Base-by-base conservation (phyloP, 768 basidiomycete species). In the Sarcodon sp. region DNA sequence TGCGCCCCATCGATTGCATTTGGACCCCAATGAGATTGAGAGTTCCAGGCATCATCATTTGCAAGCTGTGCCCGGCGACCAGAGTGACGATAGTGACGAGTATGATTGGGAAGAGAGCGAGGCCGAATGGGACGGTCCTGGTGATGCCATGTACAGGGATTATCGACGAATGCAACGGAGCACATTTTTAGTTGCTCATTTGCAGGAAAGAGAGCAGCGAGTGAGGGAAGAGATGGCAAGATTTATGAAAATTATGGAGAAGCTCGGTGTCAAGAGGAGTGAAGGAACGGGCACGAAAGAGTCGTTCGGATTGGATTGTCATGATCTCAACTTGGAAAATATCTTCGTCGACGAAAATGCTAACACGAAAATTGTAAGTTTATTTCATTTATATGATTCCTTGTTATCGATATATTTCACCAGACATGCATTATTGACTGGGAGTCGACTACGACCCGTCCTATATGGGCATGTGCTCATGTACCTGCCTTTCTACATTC, bases 401-500 rank as follows among this genome's bases (percentile, higher is more conserved):
- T 50, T 41, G 54, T 50, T 51, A 49, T 45, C 51, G 44, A 44
- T 41, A 48, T 10, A 38, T 53, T 11, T 11, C 31, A 45, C 6
- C 16, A 91, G 88, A 85, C 86, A 1, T 86, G 85, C 56, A 76
- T 91, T 50, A 90, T 91, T 37, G 88, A 91, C 55, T 89, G 86
- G 87, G 87, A 91, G 60, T 86, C 87, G 12, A 89, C 87, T n/a
- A 87, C 85, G 9, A 87, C 80, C 7, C 73, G 88, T 11, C 88
- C 87, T 4, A 71, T 91, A 15, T 90, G 87, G 87, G 81, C 83
- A 15, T 81, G 79, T 50, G 85, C 88, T 0, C 87, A 91, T 57
- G 69, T 88, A 2, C 87, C 87, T 0, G 74, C 83, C 0, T 87
- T 87, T 61, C 72, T 87, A 16, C 83, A 84, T 54, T 76, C 77